Evolutionary conservation across 306 rosid genomes (phyloP), one percentile per base, ranked within the genome.

Genomic region (Sindora glabra): DNA sequence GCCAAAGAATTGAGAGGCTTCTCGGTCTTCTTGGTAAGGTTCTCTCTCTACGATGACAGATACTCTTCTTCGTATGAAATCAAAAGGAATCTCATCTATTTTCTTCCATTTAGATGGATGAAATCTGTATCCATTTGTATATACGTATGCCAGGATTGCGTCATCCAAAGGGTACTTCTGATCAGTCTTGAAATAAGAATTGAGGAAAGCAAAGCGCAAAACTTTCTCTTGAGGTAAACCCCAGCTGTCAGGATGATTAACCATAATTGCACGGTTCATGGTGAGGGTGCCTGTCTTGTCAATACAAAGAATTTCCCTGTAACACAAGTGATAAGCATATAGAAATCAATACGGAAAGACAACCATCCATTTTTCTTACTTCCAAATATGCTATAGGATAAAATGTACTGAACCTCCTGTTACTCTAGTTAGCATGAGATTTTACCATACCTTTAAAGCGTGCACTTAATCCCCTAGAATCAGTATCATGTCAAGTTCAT

Each of bases 211-310:
- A 51, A 63, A 89, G 58, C 66, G 84, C 16, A 85, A 65, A 36
- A 89, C 86, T 48, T 72, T 78, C 68, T 85, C 90, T 56, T 68
- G 86, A 27, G 72, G 41, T 62, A 67, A 29, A 21, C 90, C 90
- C 44, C 38, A 11, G 64, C 76, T 10, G 50, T 83, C 94, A 8
- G 78, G 65, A 69, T 78, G 72, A 71, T 64, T 67, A 64, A 79
- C 88, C 90, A 89, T 60, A 25, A 89, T 80, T 17, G 96, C 90
- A 59, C 55, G 74, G 71, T 89, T 80, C 90, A 89, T 85, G 53
- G 94, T 89, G 30, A 89, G 87, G 9, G 94, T 82, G 7, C 96
- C 94, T 39, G 96, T 89, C 77, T 89, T 89, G 80, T 85, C 96
- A 29, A 89, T 78, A 74, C 96, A 89, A 27, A 89, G 82, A 48